Conservation (phyloP, 257 asterid species). For the Ehretia macrophylla region DNA sequence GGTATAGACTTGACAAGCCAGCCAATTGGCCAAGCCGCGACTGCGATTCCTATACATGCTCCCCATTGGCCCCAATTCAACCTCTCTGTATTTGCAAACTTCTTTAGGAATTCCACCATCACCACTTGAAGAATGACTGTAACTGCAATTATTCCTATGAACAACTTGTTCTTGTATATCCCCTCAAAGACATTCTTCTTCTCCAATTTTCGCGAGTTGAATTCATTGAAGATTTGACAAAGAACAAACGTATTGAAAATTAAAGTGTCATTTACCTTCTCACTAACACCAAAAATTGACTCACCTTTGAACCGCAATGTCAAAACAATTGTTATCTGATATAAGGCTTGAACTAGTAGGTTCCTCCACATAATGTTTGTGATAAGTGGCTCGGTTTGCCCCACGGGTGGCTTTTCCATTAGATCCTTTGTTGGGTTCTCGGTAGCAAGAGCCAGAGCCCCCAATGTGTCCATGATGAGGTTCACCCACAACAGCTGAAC, state of each 20-base stretch:
- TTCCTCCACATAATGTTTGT: too few relatives aligned
- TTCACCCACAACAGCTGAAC: too few relatives aligned
- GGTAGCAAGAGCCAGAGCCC: too few relatives aligned
- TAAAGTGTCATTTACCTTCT: constrained; percentile 43
- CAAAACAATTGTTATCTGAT: too few relatives aligned
- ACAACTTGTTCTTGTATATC: constrained; percentile 41
- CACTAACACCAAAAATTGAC: constrained; percentile 18
- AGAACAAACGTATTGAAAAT: constrained; percentile 55
- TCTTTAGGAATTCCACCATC: constrained; percentile 64
- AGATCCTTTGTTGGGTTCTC: too few relatives aligned
- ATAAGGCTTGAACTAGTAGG: too few relatives aligned
- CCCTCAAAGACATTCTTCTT: constrained; percentile 58
- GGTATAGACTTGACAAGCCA: constrained; percentile 42
- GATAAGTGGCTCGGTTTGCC: too few relatives aligned
- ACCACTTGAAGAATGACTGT: constrained; percentile 50
- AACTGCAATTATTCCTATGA: constrained; percentile 46
- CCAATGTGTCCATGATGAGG: too few relatives aligned
- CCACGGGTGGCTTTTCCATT: too few relatives aligned
- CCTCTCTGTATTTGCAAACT: constrained; percentile 58
- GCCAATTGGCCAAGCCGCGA: constrained; percentile 52
- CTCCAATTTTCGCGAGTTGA: constrained; percentile 56
- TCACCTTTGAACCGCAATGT: too few relatives aligned
- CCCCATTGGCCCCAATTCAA: constrained; percentile 62
- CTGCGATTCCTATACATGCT: constrained; percentile 42
- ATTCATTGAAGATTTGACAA: constrained; percentile 59